These are phyloP conservation scores for Penicillium sp. DNA, from an alignment of 2,329 filamentous ascomycete genomes.

Conservation along the genomic window DNA sequence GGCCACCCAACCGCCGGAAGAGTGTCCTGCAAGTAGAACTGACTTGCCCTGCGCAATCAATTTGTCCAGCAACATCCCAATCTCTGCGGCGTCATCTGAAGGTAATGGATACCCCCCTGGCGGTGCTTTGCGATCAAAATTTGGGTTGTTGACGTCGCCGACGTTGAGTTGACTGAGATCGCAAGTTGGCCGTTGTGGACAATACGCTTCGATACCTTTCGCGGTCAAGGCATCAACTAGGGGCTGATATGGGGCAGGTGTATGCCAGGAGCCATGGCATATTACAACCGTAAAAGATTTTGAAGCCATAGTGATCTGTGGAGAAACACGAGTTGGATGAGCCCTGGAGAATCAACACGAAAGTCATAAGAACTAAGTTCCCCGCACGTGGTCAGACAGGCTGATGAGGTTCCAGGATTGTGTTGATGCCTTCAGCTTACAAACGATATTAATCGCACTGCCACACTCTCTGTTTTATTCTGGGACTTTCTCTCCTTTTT, in stretches of 20 bases:
- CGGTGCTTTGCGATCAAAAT: constrained; percentile 24
- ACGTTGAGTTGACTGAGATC: constrained; percentile 58
- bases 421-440: too few relatives aligned
- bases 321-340: neutral
- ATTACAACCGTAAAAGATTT: neutral
- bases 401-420: neutral
- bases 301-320: neutral
- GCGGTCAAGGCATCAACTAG: constrained; percentile 25
- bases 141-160: constrained; percentile 52
- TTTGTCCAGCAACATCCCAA: neutral
- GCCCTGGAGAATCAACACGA: neutral
- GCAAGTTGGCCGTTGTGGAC: constrained; percentile 35
- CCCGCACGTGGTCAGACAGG: neutral
- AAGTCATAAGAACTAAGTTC: neutral
- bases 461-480: too few relatives aligned
- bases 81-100: constrained; percentile 8
- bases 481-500: neutral
- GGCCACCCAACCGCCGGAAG: constrained; percentile 36
- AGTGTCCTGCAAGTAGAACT: constrained; percentile 35
- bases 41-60: constrained; percentile 22
- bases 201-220: constrained; percentile 32
- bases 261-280: constrained; percentile 28
- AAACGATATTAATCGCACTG: too few relatives aligned
- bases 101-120: constrained; percentile 29
- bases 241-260: constrained; percentile 29